These are phyloP conservation scores for Lichtheimia corymbifera DNA, from an alignment of 371 early-diverging fungal species.

Conservation along the genomic window DNA sequence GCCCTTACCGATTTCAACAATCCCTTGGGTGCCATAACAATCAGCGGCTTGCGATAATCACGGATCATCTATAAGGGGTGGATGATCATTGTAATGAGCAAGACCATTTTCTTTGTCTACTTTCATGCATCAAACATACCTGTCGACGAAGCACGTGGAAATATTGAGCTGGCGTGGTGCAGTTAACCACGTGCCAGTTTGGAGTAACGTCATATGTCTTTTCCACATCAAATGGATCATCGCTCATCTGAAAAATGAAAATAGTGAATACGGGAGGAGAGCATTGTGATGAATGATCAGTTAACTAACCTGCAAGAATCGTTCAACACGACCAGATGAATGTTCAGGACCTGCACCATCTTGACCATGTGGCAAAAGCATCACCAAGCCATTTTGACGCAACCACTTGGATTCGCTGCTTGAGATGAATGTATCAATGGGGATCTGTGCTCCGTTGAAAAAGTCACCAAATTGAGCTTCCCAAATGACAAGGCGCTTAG, in stretches of 20 bases:
- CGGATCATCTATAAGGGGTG: conserved; percentile 60
- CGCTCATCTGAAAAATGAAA: conserved; percentile 64
- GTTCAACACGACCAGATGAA: conserved; percentile 85
- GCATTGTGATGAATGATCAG: too few species aligned
- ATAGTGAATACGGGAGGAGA: too few species aligned
- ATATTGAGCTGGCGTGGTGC: conserved; percentile 94
- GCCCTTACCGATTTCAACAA: conserved; percentile 55
- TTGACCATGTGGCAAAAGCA: conserved; percentile 95
- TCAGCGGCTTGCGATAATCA: conserved; percentile 88
- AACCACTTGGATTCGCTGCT: conserved; percentile 96
- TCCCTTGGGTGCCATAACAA: conserved; percentile 88
- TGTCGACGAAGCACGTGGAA: conserved; percentile 95
- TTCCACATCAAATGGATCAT: conserved; percentile 70
- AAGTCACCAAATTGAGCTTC: conserved; percentile 99
- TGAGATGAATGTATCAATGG: conserved; percentile 89
- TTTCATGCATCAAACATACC: conserved; percentile 32
- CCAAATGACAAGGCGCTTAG: conserved; percentile 87
- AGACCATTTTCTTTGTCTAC: neutral
- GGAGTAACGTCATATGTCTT: conserved; percentile 57
- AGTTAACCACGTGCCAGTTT: conserved; percentile 92
- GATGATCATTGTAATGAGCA: neutral
- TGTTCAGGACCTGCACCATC: conserved; percentile 98
- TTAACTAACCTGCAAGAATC: conserved; percentile 87
- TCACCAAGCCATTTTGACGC: conserved; percentile 84
- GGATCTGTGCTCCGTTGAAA: conserved; percentile 95